A percentile compares a stretch with the other conserved stretches of the same genome.
Conservation (phyloP, 495 filamentous ascomycete genomes). For the Xylaria bambusicola region DNA sequence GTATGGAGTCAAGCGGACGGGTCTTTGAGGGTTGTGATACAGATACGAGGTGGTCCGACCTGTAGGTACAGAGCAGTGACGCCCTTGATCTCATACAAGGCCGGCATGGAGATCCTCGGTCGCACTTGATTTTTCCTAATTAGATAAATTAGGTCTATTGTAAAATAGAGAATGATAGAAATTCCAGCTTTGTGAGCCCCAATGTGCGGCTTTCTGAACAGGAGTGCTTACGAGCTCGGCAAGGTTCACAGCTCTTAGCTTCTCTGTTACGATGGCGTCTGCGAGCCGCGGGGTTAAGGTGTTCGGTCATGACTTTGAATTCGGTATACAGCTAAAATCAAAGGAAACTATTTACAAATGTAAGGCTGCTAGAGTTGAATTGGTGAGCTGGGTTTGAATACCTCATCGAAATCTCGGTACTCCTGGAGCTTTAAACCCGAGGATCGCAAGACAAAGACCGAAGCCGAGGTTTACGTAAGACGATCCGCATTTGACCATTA, state of each 20-base stretch:
- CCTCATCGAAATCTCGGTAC: not conserved
- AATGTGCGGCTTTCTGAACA: not conserved
- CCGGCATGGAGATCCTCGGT: slow-evolving; percentile 9
- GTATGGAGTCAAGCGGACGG: not conserved
- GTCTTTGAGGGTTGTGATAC: not conserved
- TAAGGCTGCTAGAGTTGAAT: not conserved
- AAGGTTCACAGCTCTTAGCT: slow-evolving; percentile 18
- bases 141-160: not conserved
- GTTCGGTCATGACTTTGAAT: slow-evolving; percentile 6
- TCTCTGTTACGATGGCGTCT: slow-evolving; percentile 8
- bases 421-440: slow-evolving; percentile 8
- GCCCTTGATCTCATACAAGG: slow-evolving; percentile 12
- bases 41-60: not conserved
- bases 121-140: slow-evolving; percentile 13
- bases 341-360: no score
- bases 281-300: slow-evolving; percentile 8
- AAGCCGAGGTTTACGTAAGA: not conserved
- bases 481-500: no score
- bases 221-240: slow-evolving; percentile 9
- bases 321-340: no score
- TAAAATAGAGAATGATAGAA: not conserved
- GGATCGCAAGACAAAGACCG: not conserved
- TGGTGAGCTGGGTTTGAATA: not conserved
- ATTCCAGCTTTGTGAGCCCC: not conserved
- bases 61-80: slow-evolving; percentile 8